A percentile compares a stretch with the other conserved stretches of the same genome.
Conservation (phyloP, 371 early-diverging fungal genomes). For the Coemansia sp. region DNA sequence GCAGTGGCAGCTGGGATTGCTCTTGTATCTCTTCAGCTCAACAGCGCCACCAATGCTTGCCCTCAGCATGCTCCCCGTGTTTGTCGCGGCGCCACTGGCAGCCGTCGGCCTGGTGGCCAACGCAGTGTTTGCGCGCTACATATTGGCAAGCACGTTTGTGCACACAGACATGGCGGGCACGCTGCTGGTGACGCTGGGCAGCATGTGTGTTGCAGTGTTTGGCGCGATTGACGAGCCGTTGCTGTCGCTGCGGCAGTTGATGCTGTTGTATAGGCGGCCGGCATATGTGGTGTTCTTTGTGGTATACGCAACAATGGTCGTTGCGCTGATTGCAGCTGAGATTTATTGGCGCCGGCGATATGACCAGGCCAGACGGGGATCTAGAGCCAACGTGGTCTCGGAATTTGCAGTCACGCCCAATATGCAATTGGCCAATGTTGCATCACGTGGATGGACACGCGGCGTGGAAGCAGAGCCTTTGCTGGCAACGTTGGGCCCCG, state of each 20-base stretch:
- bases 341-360: slow-evolving; percentile 39
- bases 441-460: background rate
- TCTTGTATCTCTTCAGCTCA: slow-evolving; percentile 65
- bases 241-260: slow-evolving; percentile 69
- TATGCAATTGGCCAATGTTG: slow-evolving; percentile 6
- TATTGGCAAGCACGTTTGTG: slow-evolving; percentile 67
- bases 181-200: slow-evolving; percentile 66
- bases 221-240: slow-evolving; percentile 74
- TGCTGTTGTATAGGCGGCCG: slow-evolving; percentile 67
- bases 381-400: background rate
- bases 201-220: slow-evolving; percentile 69
- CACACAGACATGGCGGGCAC: slow-evolving; percentile 68
- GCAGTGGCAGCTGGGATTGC: slow-evolving; percentile 65
- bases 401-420: slow-evolving; percentile 10
- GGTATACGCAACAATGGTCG: slow-evolving; percentile 58
- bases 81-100: slow-evolving; percentile 78
- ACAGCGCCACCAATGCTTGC: slow-evolving; percentile 71
- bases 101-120: slow-evolving; percentile 78
- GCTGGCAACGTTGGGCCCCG: slow-evolving; percentile 1
- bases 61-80: slow-evolving; percentile 78
- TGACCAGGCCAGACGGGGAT: background rate
- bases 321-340: slow-evolving; percentile 49
- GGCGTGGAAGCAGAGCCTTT: slow-evolving; percentile 1
- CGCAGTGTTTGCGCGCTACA: slow-evolving; percentile 68
- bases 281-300: slow-evolving; percentile 71